Evolutionary conservation across 169 alveolate species (phyloP).

Genomic region (Plasmodium sp.): DNA sequence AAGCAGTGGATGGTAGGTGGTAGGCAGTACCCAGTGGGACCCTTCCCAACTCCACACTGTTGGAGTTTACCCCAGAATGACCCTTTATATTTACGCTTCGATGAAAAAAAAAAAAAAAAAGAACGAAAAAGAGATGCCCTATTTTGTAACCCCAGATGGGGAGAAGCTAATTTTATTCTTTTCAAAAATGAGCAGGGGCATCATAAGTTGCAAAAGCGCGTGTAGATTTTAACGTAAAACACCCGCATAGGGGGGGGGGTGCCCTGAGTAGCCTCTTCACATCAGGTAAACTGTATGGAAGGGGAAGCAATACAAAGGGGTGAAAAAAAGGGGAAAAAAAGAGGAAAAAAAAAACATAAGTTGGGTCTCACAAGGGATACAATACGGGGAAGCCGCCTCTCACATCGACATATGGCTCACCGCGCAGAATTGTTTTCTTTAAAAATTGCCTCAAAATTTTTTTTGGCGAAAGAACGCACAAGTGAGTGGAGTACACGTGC

Average conservation of each 20-base stretch:
- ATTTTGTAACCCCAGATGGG: neutral
- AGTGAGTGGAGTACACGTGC: neutral
- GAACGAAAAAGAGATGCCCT: neutral
- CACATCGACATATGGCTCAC: neutral
- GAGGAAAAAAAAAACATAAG: neutral
- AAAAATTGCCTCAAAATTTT: neutral
- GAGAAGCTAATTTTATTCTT: neutral
- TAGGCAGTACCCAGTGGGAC: too few species aligned
- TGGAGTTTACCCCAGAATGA: neutral
- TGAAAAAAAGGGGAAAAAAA: neutral
- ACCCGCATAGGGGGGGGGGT: neutral
- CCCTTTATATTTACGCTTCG: neutral
- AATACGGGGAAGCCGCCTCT: neutral
- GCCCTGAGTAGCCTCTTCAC: neutral
- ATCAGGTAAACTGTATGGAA: neutral
- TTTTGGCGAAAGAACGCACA: neutral
- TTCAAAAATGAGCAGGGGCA: neutral
- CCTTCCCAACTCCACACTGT: neutral
- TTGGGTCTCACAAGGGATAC: neutral
- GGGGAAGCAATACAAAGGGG: neutral
- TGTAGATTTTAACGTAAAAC: neutral
- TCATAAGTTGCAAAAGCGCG: neutral
- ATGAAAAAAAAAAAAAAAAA: neutral
- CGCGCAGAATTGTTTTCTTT: neutral
- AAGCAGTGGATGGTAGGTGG: neutral